Conservation (phyloP, 306 rosid species). For the Echinosophora koreensis region DNA sequence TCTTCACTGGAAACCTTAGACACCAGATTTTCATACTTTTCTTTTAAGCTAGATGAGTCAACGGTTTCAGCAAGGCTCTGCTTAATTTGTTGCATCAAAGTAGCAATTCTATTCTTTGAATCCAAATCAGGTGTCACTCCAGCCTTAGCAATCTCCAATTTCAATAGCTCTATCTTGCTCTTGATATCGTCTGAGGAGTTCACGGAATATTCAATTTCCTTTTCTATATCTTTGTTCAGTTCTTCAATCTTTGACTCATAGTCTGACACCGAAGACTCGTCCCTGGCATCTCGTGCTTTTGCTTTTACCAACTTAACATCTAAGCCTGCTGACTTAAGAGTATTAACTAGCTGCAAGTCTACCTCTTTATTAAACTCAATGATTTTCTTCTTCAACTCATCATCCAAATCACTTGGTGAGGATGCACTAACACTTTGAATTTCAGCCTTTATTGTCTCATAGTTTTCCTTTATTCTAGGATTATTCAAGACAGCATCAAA, state of each 20-base stretch:
- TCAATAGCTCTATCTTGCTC: conserved; percentile 71
- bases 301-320: conserved; percentile 55
- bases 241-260: conserved; percentile 58
- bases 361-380: conserved; percentile 65
- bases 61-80: conserved; percentile 65
- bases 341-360: conserved; percentile 60
- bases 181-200: conserved; percentile 69
- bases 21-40: conserved; percentile 67
- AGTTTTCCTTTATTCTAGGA: conserved; percentile 67
- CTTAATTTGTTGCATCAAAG: conserved; percentile 75
- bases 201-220: conserved; percentile 58
- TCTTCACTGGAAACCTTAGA: conserved; percentile 58
- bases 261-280: conserved; percentile 49
- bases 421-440: conserved; percentile 62
- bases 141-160: conserved; percentile 74
- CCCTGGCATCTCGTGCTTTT: conserved; percentile 46
- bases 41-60: conserved; percentile 67
- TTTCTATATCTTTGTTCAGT: conserved; percentile 58
- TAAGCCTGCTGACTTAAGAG: conserved; percentile 69
- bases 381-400: conserved; percentile 65
- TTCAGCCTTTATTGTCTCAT: conserved; percentile 64
- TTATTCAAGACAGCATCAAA: conserved; percentile 54
- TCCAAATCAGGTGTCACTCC: conserved; percentile 64
- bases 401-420: conserved; percentile 58
- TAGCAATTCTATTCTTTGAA: conserved; percentile 66